Evolutionary conservation across 2,329 filamentous ascomycete genomes (phyloP), one percentile per base, ranked within the genome.

Genomic region (Alternaria incomplexa): DNA sequence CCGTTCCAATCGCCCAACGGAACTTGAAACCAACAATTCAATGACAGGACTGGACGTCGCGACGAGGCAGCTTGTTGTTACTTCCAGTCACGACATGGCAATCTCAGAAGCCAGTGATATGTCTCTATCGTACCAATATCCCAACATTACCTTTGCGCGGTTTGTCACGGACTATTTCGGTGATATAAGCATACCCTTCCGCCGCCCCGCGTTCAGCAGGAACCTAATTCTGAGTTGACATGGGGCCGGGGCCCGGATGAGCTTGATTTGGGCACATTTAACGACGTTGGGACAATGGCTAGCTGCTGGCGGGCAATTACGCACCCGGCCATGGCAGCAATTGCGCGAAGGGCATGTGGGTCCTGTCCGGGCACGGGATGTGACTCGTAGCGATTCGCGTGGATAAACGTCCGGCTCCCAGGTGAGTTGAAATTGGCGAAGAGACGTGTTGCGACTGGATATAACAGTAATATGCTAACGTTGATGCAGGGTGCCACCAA

Each of bases 361-460:
- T 55, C 26, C 26, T 43, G 44, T 15, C 46, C 17, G 55, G 28
- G 57, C 55, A 55, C 46, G 28, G 52, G 30, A 56, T 48, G 40
- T 61, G 58, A 62, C 59, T 58, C 55, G 47, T 48, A 40, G n/a
- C 51, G 32, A 52, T 51, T 64, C 50, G 66, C 59, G 64, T 66
- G 64, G 64, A 40, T 62, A 60, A 61, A 52, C 15, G 57, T 61
- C 52, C 61, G 58, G 55, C 50, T 45, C 47, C 32, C 51, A 47
- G 23, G 46, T 54, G 28, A 30, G 20, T 44, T 57, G 43, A 45
- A 40, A 22, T n/a, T 36, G 22, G 25, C 48, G 48, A 22, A 32
- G 28, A 51, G 32, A 23, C 20, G 48, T 11, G 48, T 28, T 32
- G 36, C 30, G 48, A 52, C 13, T 40, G 48, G 48, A 52, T 40